phyloP scores from a whole-genome alignment of 2,329 filamentous ascomycete species.

The Acephala macrosclerotiorum region DNA sequence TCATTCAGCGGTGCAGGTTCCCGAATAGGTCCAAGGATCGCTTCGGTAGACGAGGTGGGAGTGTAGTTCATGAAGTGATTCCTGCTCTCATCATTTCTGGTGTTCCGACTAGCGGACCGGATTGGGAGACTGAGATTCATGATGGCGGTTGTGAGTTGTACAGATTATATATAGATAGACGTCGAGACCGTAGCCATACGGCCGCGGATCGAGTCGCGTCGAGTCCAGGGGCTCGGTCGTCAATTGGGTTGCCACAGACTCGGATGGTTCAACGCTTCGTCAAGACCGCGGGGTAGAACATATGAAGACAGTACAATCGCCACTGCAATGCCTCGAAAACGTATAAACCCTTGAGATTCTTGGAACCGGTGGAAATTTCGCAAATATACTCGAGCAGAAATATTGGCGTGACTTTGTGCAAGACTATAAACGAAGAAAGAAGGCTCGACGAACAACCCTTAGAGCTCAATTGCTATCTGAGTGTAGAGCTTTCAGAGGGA shows the following conservation, averaged over 20 bases:
- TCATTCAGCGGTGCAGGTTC: slow-evolving; percentile 63
- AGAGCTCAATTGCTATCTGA: slow-evolving; percentile 18
- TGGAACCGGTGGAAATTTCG: background rate
- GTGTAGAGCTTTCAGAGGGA: slow-evolving; percentile 15
- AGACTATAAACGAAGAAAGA: slow-evolving; percentile 1
- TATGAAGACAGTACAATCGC: background rate
- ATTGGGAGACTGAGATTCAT: slow-evolving; percentile 46
- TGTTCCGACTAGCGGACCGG: slow-evolving; percentile 32
- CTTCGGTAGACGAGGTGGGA: slow-evolving; percentile 64
- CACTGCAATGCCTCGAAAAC: background rate
- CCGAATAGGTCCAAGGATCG: slow-evolving; percentile 66
- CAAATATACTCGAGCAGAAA: background rate
- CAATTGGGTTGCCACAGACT: slow-evolving; percentile 19
- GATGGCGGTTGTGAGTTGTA: slow-evolving; percentile 20
- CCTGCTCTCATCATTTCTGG: slow-evolving; percentile 43
- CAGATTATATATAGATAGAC: background rate
- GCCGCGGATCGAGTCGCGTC: slow-evolving; percentile 13
- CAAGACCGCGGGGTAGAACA: background rate
- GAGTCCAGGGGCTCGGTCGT: slow-evolving; percentile 13
- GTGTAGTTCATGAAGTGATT: slow-evolving; percentile 51
- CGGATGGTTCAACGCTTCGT: slow-evolving; percentile 1
- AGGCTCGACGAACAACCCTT: slow-evolving; percentile 7
- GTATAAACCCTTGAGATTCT: background rate
- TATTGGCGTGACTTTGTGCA: slow-evolving; percentile 12
- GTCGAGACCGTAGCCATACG: slow-evolving; percentile 26